Evolutionary conservation across 2,329 filamentous ascomycete genomes (phyloP).

Genomic region (Annulohypoxylon truncatum): DNA sequence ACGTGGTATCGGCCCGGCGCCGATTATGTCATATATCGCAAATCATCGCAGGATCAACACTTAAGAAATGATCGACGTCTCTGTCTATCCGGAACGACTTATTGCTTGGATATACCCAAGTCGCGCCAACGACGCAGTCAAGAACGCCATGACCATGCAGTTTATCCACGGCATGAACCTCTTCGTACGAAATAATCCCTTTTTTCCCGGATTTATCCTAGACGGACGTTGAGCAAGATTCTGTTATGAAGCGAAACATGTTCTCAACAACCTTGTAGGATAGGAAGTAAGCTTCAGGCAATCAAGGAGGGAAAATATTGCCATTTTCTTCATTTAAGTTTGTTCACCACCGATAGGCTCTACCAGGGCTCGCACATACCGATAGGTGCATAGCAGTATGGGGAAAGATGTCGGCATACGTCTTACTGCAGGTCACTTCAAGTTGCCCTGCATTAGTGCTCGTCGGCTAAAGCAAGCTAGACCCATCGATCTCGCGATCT

Average conservation of each 20-base stretch:
- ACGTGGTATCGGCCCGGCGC: neutral
- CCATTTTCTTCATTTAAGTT: conserved; percentile 11
- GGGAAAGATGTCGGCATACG: conserved; percentile 5
- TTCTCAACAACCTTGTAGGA: neutral
- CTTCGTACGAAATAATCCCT: neutral
- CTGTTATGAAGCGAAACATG: neutral
- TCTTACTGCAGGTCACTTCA: conserved; percentile 1
- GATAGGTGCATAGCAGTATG: conserved; percentile 22
- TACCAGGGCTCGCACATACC: conserved; percentile 18
- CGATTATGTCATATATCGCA: conserved; percentile 11
- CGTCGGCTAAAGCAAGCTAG: neutral
- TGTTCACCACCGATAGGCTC: conserved; percentile 25
- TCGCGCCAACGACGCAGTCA: conserved; percentile 2
- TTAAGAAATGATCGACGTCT: neutral
- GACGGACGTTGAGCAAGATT: neutral
- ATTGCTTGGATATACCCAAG: neutral
- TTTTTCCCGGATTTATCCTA: neutral
- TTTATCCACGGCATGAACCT: neutral
- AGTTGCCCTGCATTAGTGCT: conserved; percentile 11
- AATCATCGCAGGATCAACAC: neutral
- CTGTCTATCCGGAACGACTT: neutral
- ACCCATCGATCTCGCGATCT: neutral
- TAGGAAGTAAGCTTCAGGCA: neutral
- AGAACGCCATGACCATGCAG: neutral
- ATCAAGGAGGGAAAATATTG: neutral